Evolutionary conservation across 306 rosid genomes (phyloP), one percentile per base, ranked within the genome.

Genomic region (Nissolia schottii): DNA sequence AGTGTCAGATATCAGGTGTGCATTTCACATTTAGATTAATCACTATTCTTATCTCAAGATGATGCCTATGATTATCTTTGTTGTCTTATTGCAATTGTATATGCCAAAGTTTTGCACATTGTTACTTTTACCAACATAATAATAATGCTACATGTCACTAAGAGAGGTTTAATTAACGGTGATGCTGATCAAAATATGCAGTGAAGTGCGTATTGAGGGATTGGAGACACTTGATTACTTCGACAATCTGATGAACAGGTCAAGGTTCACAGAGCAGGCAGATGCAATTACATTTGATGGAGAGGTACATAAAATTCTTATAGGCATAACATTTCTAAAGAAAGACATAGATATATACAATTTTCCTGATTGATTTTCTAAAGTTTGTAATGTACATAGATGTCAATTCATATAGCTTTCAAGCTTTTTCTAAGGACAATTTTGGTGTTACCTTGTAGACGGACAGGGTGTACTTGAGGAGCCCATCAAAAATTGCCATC

Each of bases 171-270:
- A 75, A 72, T 74, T 43, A n/a, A n/a, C n/a, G n/a, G n/a, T 9
- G 76, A 64, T 66, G 71, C 15, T 71, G 50, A 49, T 81, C 37
- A 56, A 50, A 74, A 74, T 72, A 34, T 84, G 81, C 90, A 90
- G 96, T 62, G 93, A 90, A 81, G 93, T 90, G 66, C 87, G 93
- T 5, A 71, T 90, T 64, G 96, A 90, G 79, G 96, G 93, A 76
- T 77, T 90, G 82, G 96, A 90, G 80, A 90, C 96, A 16, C 90
- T 90, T 25, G 93, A 90, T 75, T 90, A 86, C 83, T 72, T 86
- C 6, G 96, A 90, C 73, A 84, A 86, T 73, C 81, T 88, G 68
- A 71, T 68, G 70, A 74, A 69, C 32, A 74, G 85, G 66, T 62
- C 79, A 64, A 84, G 92, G 78, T 88, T 84, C 84, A 90, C 96